phyloP scores from a whole-genome alignment of 805 yeast species.

The Zygoascus ofunaensis region DNA sequence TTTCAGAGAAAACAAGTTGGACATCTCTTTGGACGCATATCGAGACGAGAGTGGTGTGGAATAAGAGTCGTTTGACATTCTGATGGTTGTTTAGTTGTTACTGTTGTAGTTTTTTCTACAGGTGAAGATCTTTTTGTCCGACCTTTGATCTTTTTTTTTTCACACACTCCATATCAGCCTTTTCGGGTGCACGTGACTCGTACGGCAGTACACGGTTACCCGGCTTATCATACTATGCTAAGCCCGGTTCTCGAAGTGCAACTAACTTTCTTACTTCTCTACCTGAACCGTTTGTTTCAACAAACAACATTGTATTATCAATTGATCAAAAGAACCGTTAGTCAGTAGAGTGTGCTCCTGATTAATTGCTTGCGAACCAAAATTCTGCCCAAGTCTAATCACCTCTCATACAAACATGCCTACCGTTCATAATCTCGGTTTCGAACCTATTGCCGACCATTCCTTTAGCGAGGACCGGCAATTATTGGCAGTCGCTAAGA shows the following conservation, averaged over 20 bases:
- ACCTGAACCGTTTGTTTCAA: too few relatives aligned
- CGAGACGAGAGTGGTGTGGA: conserved; percentile 91
- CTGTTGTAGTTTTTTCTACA: not conserved
- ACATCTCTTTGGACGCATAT: conserved; percentile 97
- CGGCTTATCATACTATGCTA: too few relatives aligned
- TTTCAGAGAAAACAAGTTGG: conserved; percentile 80
- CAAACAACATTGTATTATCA: not conserved
- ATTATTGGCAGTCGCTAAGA: conserved; percentile 74
- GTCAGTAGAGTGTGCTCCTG: conserved; percentile 32
- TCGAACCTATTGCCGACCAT: conserved; percentile 84
- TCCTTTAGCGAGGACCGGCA: conserved; percentile 64
- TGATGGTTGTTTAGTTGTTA: not conserved
- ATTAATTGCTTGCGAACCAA: conserved; percentile 4
- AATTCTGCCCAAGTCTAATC: conserved; percentile 6
- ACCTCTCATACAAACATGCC: conserved; percentile 3
- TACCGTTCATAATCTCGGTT: conserved; percentile 43
- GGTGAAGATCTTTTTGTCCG: not conserved
- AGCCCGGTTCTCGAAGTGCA: too few relatives aligned
- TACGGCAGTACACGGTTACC: too few relatives aligned
- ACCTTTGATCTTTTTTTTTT: too few relatives aligned
- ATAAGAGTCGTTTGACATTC: conserved; percentile 49
- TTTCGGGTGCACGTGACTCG: too few relatives aligned
- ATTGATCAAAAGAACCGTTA: not conserved
- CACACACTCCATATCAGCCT: too few relatives aligned
- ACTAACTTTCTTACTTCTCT: too few relatives aligned